phyloP scores from a whole-genome alignment of 2,329 filamentous ascomycete genomes.

The Exophiala sp. region DNA sequence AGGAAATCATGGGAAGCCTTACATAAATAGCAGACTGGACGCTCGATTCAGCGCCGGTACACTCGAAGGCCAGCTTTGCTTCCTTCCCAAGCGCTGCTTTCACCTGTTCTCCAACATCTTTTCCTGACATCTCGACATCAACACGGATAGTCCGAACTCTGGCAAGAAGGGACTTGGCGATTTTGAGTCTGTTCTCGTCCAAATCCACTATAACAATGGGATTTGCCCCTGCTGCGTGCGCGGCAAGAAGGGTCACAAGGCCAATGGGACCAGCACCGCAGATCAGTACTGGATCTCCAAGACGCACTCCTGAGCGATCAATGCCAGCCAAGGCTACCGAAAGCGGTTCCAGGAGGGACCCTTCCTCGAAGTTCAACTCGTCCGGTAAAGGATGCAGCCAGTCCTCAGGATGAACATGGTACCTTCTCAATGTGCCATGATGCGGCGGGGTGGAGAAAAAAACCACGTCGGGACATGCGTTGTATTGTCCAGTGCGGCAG shows the following conservation, averaged over 20 bases:
- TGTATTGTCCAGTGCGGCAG: slow-evolving; percentile 61
- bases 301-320: slow-evolving; percentile 48
- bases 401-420: slow-evolving; percentile 59
- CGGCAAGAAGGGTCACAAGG: slow-evolving; percentile 55
- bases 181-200: slow-evolving; percentile 53
- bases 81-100: slow-evolving; percentile 42
- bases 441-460: slow-evolving; percentile 63
- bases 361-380: slow-evolving; percentile 55
- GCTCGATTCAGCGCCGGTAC: slow-evolving; percentile 60
- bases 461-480: slow-evolving; percentile 60
- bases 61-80: slow-evolving; percentile 59
- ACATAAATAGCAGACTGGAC: slow-evolving; percentile 53
- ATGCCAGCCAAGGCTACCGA: slow-evolving; percentile 61
- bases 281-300: slow-evolving; percentile 55
- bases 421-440: slow-evolving; percentile 58
- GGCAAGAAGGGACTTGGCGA: slow-evolving; percentile 46
- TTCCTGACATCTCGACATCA: slow-evolving; percentile 37
- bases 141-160: slow-evolving; percentile 53
- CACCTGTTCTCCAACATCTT: slow-evolving; percentile 45
- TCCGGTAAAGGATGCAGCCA: slow-evolving; percentile 57
- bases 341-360: slow-evolving; percentile 61
- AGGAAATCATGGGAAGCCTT: slow-evolving; percentile 49
- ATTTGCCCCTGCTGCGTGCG: slow-evolving; percentile 59
- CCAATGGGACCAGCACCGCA: slow-evolving; percentile 64
- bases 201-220: slow-evolving; percentile 63